Evolutionary conservation across 192 early-diverging fungal species (phyloP).

Genomic region (Backusella luteola): DNA sequence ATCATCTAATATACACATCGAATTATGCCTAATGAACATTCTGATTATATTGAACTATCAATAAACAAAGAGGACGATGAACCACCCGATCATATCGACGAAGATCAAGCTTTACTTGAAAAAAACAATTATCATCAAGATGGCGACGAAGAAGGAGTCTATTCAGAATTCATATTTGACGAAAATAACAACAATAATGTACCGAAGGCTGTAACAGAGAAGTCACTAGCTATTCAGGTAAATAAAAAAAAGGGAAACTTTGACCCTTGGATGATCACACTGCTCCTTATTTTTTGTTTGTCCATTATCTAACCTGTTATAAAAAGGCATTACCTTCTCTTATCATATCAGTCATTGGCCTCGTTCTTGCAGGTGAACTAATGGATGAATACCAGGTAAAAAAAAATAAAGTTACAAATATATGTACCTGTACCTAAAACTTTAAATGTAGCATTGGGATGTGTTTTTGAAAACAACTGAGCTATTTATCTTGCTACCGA

Average conservation of each 20-base stretch:
- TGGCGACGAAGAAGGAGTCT: not conserved
- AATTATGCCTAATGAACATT: not conserved
- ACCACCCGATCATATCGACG: not conserved
- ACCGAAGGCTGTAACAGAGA: not conserved
- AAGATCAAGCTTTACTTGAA: not conserved
- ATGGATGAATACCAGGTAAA: constrained; percentile 45
- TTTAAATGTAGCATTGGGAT: constrained; percentile 48
- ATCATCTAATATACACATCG: not conserved
- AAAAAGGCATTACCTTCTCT: constrained; percentile 60
- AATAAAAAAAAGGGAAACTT: not conserved
- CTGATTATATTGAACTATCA: constrained; percentile 2
- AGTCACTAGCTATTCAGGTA: not conserved
- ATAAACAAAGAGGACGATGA: not conserved
- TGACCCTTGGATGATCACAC: not conserved
- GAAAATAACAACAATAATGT: not conserved
- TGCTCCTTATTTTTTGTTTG: not conserved
- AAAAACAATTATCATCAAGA: not conserved
- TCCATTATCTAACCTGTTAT: not conserved
- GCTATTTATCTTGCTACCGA: constrained; percentile 80
- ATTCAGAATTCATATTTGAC: constrained; percentile 1
- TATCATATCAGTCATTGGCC: constrained; percentile 66
- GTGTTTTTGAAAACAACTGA: constrained; percentile 68
- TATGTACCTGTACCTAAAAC: not conserved
- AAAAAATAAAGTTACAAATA: not conserved
- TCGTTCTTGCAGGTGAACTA: constrained; percentile 67